These are phyloP conservation scores for Clavariopsis aquatica DNA, from an alignment of 495 filamentous ascomycete genomes.

Conservation along the genomic window DNA sequence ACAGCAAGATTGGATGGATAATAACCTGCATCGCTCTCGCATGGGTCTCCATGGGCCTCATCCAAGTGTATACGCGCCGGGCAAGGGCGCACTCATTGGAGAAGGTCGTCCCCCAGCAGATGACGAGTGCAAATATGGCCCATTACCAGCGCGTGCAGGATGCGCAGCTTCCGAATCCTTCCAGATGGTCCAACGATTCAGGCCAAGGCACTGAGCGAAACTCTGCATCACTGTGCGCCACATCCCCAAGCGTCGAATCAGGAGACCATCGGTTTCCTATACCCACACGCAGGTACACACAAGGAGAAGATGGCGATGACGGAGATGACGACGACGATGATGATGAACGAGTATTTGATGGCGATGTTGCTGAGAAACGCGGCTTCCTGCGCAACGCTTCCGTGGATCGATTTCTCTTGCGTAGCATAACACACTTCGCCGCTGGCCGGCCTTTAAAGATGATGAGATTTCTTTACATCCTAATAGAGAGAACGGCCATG, in stretches of 20 bases:
- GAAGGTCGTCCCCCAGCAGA: constrained; percentile 61
- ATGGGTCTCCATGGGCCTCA: constrained; percentile 68
- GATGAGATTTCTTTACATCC: constrained; percentile 58
- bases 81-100: constrained; percentile 51
- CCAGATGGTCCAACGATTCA: constrained; percentile 80
- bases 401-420: constrained; percentile 52
- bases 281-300: constrained; percentile 48
- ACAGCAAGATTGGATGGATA: constrained; percentile 88
- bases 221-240: constrained; percentile 63
- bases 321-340: too few species aligned
- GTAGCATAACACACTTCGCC: constrained; percentile 56
- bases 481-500: constrained; percentile 64
- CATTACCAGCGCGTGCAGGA: constrained; percentile 59
- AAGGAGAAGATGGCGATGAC: constrained; percentile 55
- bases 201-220: constrained; percentile 82
- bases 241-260: constrained; percentile 57
- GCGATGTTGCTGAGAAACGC: constrained; percentile 46
- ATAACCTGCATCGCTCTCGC: constrained; percentile 68
- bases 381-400: constrained; percentile 51
- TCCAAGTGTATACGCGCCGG: constrained; percentile 45
- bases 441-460: constrained; percentile 62
- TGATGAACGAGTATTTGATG: too few species aligned
- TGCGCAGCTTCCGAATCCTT: constrained; percentile 47
- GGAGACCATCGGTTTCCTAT: constrained; percentile 52
- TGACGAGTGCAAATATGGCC: constrained; percentile 67